Evolutionary conservation across 2,329 filamentous ascomycete genomes (phyloP).

Genomic region (Colletotrichum noveboracense): DNA sequence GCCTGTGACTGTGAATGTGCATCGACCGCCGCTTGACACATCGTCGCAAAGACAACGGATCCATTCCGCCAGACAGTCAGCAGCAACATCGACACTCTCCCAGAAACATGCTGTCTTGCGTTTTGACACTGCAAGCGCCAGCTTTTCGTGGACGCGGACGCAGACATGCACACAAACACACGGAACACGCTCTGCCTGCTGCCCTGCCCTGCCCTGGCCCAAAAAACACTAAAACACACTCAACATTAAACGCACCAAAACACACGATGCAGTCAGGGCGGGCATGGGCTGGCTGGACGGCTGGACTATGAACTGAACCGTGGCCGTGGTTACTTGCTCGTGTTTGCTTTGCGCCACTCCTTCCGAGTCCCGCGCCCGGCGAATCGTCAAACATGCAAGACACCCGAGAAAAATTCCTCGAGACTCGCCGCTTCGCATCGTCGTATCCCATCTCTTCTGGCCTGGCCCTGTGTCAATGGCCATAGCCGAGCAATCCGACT

Average conservation of each 20-base stretch:
- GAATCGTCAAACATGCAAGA: not conserved
- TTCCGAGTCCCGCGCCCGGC: not conserved
- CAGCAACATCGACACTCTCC: not conserved
- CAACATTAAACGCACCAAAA: not conserved
- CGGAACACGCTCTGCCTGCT: not conserved
- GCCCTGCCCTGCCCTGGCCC: not conserved
- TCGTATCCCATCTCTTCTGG: not conserved
- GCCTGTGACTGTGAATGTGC: not conserved
- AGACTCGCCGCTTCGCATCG: not conserved
- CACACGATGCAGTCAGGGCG: not conserved
- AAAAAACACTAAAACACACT: not conserved
- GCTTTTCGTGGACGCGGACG: not conserved
- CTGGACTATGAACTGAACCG: not conserved
- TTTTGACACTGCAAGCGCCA: not conserved
- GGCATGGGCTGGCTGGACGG: not conserved
- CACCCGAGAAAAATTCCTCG: not conserved
- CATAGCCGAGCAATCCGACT: not conserved
- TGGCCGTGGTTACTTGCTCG: not conserved
- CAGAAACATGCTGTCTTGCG: constrained; percentile 3
- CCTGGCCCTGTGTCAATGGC: not conserved
- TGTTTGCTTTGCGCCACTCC: not conserved
- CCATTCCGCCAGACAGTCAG: not conserved
- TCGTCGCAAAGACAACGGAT: not conserved
- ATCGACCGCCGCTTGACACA: not conserved
- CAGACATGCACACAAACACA: not conserved